Base-by-base conservation (phyloP, 345 rosid species). In the Rhizophora mangle region DNA sequence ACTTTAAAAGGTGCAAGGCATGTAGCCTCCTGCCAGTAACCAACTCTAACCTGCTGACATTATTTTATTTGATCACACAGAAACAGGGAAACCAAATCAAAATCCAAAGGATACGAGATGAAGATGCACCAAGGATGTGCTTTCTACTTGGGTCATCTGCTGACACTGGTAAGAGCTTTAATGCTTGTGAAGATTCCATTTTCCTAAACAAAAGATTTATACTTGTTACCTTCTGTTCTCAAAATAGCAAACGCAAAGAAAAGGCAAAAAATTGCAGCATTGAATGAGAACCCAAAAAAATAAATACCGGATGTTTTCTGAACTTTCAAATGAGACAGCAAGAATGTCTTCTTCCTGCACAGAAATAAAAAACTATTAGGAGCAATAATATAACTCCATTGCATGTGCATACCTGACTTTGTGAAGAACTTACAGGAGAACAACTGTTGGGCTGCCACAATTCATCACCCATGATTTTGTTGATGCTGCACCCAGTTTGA, bases 91-190 rank as follows among this genome's bases (percentile, higher is more conserved):
- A 6, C 46, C 64, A 52, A 62, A 32, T 22, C 20, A 20, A 31
- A 27, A 68, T 49, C 13, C 52, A 43, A 78, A 86, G 98, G 99
- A 95, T 95, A 95, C 99, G 79, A 39, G 93, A 83, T 39, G 88
- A 78, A 73, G 86, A 76, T 76, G 74, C 75, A 64, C 96, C 91
- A 58, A 92, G 83, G 71, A 76, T 71, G 46, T 81, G 87, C 79
- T 85, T 92, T 85, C 89, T 92, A 62, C 84, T 78, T 39, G 87
- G 72, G 72, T 96, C 98, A 79, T 96, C 98, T 2, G 83, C 62
- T 54, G 98, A 79, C 67, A 91, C 81, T 13, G 92, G 84, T 82
- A 96, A 76, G 68, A 89, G 69, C 84, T 89, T 92, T 72, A 90
- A 74, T 60, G 86, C 69, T 76, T 87, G 97, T 55, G 89, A 81